These are phyloP conservation scores for Skeletonema potamos DNA, from an alignment of 108 stramenopile genomes.

Conservation along the genomic window DNA sequence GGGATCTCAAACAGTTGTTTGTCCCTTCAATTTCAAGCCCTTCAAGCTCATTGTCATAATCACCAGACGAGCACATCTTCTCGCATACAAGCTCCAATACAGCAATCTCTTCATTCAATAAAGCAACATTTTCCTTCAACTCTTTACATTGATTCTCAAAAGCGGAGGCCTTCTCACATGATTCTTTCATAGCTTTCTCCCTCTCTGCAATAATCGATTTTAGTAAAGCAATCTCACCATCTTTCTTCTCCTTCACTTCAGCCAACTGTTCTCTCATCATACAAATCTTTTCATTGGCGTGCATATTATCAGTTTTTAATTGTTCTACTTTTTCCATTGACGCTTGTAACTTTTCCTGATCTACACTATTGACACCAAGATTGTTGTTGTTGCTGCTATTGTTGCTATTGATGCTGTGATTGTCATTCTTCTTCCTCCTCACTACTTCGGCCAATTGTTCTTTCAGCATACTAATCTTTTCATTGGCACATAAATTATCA, in stretches of 20 bases:
- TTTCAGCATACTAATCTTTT: not conserved
- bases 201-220: not conserved
- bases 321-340: not conserved
- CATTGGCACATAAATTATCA: not conserved
- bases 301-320: not conserved
- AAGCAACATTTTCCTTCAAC: not conserved
- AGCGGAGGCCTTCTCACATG: not conserved
- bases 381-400: no score
- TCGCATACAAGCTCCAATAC: not conserved
- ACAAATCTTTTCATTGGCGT: not conserved
- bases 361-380: no score
- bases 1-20: not conserved
- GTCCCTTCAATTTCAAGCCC: not conserved
- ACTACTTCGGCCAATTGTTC: not conserved
- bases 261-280: not conserved
- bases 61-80: not conserved
- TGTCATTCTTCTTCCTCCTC: no score
- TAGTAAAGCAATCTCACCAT: not conserved
- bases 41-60: not conserved
- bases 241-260: not conserved
- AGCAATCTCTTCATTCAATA: not conserved
- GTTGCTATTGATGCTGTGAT: no score
- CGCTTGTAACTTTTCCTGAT: not conserved
- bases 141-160: not conserved
- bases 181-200: not conserved